Evolutionary conservation across 1,284 basidiomycete species (phyloP).

Genomic region (Exsudoporus floridanus): DNA sequence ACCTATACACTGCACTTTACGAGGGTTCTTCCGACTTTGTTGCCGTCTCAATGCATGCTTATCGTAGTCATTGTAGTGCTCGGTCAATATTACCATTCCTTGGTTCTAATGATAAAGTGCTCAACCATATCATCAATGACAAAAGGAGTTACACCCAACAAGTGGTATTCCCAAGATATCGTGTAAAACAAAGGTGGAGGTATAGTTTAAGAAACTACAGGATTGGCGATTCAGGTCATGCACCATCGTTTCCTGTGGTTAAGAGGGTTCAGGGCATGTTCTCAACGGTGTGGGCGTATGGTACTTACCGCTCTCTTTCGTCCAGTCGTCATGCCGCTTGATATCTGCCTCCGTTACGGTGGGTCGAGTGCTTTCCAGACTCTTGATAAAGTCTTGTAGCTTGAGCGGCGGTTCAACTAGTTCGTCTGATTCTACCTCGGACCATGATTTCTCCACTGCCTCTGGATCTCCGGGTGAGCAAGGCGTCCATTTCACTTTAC

Average conservation of each 20-base stretch:
- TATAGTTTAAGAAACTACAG: conserved; percentile 16
- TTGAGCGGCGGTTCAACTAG: conserved; percentile 83
- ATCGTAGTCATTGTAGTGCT: conserved; percentile 19
- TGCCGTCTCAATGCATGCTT: conserved; percentile 9
- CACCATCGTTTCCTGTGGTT: conserved; percentile 42
- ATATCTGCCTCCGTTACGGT: conserved; percentile 92
- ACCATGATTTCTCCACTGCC: conserved; percentile 90
- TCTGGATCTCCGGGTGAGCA: conserved; percentile 92
- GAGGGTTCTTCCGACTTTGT: conserved; percentile 5
- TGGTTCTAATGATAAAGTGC: conserved; percentile 4
- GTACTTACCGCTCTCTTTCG: conserved; percentile 74
- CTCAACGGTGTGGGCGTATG: not conserved
- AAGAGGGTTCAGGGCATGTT: not conserved
- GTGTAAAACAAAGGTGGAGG: conserved; percentile 13
- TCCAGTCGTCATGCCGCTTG: conserved; percentile 89
- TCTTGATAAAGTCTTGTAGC: conserved; percentile 83
- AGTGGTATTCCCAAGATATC: conserved; percentile 14
- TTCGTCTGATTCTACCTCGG: conserved; percentile 89
- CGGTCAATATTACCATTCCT: conserved; percentile 17
- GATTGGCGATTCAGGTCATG: conserved; percentile 28
- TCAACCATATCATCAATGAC: not conserved
- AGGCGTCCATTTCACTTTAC: conserved; percentile 73
- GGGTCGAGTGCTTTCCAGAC: conserved; percentile 79
- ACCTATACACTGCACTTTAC: conserved; percentile 8
- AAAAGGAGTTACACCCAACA: not conserved